Base-by-base conservation (phyloP, 495 filamentous ascomycete genomes). In the Echria macrotheca region DNA sequence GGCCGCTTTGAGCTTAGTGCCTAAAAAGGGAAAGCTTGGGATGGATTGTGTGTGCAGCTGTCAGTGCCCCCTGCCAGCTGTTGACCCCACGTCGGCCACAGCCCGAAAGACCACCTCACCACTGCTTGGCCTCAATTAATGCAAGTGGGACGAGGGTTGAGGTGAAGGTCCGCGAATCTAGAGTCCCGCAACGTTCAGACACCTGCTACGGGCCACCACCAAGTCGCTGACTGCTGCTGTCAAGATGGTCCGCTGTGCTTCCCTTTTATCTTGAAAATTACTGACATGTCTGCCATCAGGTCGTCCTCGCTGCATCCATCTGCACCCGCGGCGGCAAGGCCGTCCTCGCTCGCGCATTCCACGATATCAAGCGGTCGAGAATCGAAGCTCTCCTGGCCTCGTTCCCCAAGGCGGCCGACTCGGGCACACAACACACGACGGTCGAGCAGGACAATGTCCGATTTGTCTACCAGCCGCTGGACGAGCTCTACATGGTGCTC, bases 391-490 rank as follows among this genome's bases (percentile, higher is more conserved):
- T 98, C 28, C 83, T 98, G 23, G 94, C 93, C 49, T 89, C 89
- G 1, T 97, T 98, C 69, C 93, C 93, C 33, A 97, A 96, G 67
- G 88, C 96, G 47, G 89, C 91, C 48, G 90, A 95, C 67, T 86
- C 86, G 11, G 87, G 89, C 36, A 94, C 89, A 41, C 93, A 98
- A 65, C 93, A 98, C 67, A 98, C 93, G 6, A 98, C 87, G 11
- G 89, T 96, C 44, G 93, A 98, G 68, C 91, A 96, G 66, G 93
- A 98, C 75, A 96, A 95, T 77, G 93, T 98, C 57, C 93, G 93
- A 66, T 98, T 95, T 64, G 93, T 97, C 43, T 98, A 98, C 75
- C 93, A 98, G 68, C 93, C 94, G 50, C 78, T 98, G 45, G 94
- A 98, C 69, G 94, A 97, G 74, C 82, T 98, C 51, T 98, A 97